A percentile compares a stretch with the other conserved stretches of the same genome.
Conservation (phyloP, 2,329 filamentous ascomycete genomes). For the Parascedosporium putredinis region DNA sequence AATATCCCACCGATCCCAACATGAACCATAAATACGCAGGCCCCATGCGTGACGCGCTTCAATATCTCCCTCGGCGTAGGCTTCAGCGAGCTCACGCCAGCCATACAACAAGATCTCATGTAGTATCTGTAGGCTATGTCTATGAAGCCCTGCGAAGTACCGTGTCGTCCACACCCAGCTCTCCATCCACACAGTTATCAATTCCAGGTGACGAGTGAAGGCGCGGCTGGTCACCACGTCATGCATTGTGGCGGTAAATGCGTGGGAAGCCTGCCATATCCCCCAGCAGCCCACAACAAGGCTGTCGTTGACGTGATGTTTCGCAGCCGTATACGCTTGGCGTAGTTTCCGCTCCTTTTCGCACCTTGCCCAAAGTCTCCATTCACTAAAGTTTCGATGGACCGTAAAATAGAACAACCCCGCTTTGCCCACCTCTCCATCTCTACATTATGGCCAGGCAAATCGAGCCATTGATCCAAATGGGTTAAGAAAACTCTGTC, state of each 20-base stretch:
- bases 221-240: background rate
- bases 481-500: background rate
- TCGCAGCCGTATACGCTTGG: conserved; percentile 10
- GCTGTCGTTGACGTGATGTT: conserved; percentile 9
- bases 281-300: conserved; percentile 11
- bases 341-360: conserved; percentile 14
- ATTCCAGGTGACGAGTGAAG: background rate
- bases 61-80: background rate
- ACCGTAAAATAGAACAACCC: conserved; percentile 18
- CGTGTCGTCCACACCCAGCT: background rate
- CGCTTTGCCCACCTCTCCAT: conserved; percentile 12
- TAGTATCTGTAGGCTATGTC: background rate
- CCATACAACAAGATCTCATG: background rate
- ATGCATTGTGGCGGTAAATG: background rate
- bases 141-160: background rate
- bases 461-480: conserved; percentile 9
- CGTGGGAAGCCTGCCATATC: conserved; percentile 7
- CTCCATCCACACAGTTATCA: background rate
- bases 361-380: conserved; percentile 16
- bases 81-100: background rate
- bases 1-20: conserved; percentile 12
- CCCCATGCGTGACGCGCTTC: conserved; percentile 8
- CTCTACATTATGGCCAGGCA: conserved; percentile 4
- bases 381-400: conserved; percentile 17
- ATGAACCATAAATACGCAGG: conserved; percentile 8